Base-by-base conservation (phyloP, 2,329 filamentous ascomycete genomes). In the Thelonectria olida region DNA sequence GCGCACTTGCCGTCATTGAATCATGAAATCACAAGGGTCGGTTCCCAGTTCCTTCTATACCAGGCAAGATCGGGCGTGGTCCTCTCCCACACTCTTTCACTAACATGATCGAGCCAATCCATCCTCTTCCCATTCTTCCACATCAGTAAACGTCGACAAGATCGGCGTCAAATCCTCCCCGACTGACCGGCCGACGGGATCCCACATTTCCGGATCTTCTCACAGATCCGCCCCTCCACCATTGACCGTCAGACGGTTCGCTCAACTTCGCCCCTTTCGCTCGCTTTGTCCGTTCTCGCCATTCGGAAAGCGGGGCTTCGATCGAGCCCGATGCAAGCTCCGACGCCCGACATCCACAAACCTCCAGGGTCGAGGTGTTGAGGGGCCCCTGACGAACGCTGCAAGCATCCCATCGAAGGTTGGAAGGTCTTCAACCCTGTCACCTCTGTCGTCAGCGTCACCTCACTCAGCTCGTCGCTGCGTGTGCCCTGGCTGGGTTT, bases 1-100 rank as follows among this genome's bases (percentile, higher is more conserved):
- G 42, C 36, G 34, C 62, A 62, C 61, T 64, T 57, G 56, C 62
- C 67, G 61, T 68, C 66, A 67, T 64, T 58, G 64, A 51, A 45
- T 28, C 27, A 28, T 6, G 27, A 10, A 10, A 60, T 65, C 55
- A 34, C 60, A 58, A 53, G 63, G 58, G 47, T 41, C 19, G 55
- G 41, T 31, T 42, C 61, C 61, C 49, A 39, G 54, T 56, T 15
- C 34, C 45, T 20, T 57, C 63, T 49, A 41, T 50, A 62, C 58
- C 54, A 61, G 60, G 54, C 47, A 66, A 67, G 65, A 66, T 67
- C 59, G 38, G 51, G 53, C 25, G 19, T 50, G 8, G 47, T 41
- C 20, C 17, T 28, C 15, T n/a, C 23, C 34, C n/a, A n/a, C 34
- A 38, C 15, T 38, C 34, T 38, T 9, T 19, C 39, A 44, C 36